These are phyloP conservation scores for Metschnikowia similis DNA, from an alignment of 805 yeast genomes.

Conservation along the genomic window DNA sequence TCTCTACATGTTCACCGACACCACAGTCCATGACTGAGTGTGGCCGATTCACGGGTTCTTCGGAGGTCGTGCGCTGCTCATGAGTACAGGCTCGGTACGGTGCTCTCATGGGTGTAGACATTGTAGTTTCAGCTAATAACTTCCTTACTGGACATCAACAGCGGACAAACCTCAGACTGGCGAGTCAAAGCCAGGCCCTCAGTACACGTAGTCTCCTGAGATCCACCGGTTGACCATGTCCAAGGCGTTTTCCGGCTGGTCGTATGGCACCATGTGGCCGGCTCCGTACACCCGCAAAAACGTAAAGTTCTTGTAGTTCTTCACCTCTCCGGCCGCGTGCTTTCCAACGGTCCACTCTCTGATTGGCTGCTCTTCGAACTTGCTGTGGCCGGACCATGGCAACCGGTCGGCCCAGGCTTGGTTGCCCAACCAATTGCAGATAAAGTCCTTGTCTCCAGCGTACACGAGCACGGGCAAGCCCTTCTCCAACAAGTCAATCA, in stretches of 20 bases:
- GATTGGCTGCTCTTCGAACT: constrained; percentile 41
- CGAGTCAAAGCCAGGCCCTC: not conserved
- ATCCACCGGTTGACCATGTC: constrained; percentile 88
- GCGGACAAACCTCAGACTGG: too few species aligned
- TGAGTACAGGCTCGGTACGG: too few species aligned
- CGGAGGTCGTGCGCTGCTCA: too few species aligned
- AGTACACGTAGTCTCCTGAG: constrained; percentile 47
- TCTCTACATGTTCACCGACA: too few species aligned
- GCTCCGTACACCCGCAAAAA: constrained; percentile 83
- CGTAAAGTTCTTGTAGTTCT: constrained; percentile 67
- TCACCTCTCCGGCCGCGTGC: constrained; percentile 59
- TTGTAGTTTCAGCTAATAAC: too few species aligned
- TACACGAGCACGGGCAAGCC: constrained; percentile 78
- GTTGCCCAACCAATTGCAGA: constrained; percentile 92
- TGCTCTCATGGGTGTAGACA: too few species aligned
- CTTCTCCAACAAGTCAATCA: constrained; percentile 55
- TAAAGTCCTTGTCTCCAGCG: constrained; percentile 93
- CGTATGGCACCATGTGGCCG: constrained; percentile 95
- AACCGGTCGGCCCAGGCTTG: constrained; percentile 67
- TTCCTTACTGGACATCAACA: too few species aligned
- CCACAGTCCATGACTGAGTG: too few species aligned
- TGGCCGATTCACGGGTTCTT: too few species aligned
- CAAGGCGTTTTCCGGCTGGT: constrained; percentile 74
- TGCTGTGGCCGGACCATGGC: constrained; percentile 24
- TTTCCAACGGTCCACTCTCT: constrained; percentile 41